phyloP scores from a whole-genome alignment of 352 stramenopile species.

The Pythium vanterpoolii region DNA sequence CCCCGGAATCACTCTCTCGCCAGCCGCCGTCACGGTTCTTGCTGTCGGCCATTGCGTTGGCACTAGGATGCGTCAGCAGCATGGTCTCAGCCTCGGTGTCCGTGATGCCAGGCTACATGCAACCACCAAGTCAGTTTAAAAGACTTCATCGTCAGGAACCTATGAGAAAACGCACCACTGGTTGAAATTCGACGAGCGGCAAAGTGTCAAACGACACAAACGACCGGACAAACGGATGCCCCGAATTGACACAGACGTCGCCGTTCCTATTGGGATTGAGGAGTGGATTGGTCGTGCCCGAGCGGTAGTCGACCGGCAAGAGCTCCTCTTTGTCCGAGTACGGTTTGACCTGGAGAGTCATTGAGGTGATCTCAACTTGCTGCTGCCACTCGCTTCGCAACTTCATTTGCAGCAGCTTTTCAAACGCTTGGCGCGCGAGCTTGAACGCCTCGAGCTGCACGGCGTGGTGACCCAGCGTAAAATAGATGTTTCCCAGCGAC shows the following conservation, averaged over 20 bases:
- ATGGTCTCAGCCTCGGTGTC: constrained; percentile 87
- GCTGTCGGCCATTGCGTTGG: constrained; percentile 19
- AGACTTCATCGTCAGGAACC: no score
- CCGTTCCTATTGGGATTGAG: constrained; percentile 87
- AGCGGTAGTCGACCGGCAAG: constrained; percentile 94
- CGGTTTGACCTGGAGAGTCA: constrained; percentile 92
- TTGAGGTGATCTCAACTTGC: constrained; percentile 89
- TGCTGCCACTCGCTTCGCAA: constrained; percentile 83
- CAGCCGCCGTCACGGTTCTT: constrained; percentile 31
- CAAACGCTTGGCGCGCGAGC: constrained; percentile 90
- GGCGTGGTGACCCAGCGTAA: constrained; percentile 92
- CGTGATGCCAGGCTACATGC: constrained; percentile 45
- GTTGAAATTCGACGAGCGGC: constrained; percentile 94
- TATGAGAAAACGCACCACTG: constrained; percentile 50
- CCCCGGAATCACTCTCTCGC: constrained; percentile 59
- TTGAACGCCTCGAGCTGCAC: constrained; percentile 91
- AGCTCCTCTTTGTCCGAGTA: constrained; percentile 92
- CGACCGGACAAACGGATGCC: constrained; percentile 93
- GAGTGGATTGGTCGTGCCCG: constrained; percentile 90
- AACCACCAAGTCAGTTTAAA: constrained; percentile 3
- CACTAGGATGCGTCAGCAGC: constrained; percentile 59
- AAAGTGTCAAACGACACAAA: constrained; percentile 96
- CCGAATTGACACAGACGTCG: constrained; percentile 91
- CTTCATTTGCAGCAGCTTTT: constrained; percentile 90
- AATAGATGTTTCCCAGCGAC: constrained; percentile 90